Conservation (phyloP, 2,329 filamentous ascomycete genomes). For the Aureobasidium sp. region DNA sequence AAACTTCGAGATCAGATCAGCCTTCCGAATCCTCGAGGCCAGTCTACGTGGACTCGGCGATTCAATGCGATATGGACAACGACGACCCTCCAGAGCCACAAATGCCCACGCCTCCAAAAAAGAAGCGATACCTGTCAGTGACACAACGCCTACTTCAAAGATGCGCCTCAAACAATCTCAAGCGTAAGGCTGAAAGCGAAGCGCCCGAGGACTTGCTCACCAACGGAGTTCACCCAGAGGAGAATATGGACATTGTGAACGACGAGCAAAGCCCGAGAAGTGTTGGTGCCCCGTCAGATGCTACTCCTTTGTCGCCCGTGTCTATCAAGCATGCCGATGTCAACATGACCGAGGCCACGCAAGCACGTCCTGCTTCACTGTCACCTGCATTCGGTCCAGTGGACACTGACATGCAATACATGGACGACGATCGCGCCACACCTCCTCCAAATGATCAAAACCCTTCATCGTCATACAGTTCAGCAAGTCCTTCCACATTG, state of each 20-base stretch:
- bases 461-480: not conserved
- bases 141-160: constrained; percentile 25
- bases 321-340: constrained; percentile 2
- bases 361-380: not conserved
- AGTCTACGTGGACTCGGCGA: constrained; percentile 20
- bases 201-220: not conserved
- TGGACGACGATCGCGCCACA: constrained; percentile 8
- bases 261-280: not conserved
- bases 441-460: not conserved
- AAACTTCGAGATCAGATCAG: not conserved
- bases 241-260: constrained; percentile 17
- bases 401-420: constrained; percentile 38
- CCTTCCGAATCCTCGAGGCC: constrained; percentile 18
- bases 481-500: not conserved
- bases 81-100: constrained; percentile 19
- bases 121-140: constrained; percentile 21
- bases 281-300: not conserved
- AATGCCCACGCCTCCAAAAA: constrained; percentile 15
- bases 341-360: constrained; percentile 13
- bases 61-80: constrained; percentile 28
- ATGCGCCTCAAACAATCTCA: constrained; percentile 25
- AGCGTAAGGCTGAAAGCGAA: constrained; percentile 8
- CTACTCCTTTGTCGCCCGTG: not conserved
- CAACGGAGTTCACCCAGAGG: not conserved
- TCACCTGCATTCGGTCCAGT: constrained; percentile 6